Conservation (phyloP, 352 stramenopile genomes). For the Phytophthora idaei region DNA sequence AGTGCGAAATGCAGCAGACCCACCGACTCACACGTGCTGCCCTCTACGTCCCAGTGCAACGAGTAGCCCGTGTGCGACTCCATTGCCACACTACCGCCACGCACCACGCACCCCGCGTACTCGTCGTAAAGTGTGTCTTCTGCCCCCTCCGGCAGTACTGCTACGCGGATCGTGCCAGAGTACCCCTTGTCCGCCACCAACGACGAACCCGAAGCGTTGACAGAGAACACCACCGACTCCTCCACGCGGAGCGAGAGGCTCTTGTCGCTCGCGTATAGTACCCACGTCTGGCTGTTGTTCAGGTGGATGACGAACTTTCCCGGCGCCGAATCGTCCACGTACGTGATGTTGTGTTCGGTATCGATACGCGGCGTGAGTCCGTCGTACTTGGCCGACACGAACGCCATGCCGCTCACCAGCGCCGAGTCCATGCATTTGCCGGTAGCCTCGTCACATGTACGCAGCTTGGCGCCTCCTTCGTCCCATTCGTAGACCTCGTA, state of each 20-base stretch:
- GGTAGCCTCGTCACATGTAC: constrained; percentile 43
- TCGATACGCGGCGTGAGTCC: constrained; percentile 57
- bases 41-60: constrained; percentile 62
- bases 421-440: constrained; percentile 58
- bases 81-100: constrained; percentile 53
- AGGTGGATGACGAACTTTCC: constrained; percentile 68
- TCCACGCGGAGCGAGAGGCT: constrained; percentile 50
- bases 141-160: constrained; percentile 41
- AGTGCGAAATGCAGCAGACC: constrained; percentile 75
- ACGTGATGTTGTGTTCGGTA: constrained; percentile 55
- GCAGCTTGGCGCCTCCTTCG: constrained; percentile 64
- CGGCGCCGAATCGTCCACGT: constrained; percentile 38
- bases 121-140: no score
- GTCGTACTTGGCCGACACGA: constrained; percentile 66
- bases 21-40: constrained; percentile 41
- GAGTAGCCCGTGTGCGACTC: constrained; percentile 66
- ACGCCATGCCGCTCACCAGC: constrained; percentile 77
- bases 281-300: constrained; percentile 76
- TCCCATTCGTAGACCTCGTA: constrained; percentile 74
- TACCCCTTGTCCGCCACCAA: constrained; percentile 49
- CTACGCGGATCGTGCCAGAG: constrained; percentile 60
- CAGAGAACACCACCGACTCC: constrained; percentile 34
- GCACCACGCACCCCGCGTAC: constrained; percentile 62
- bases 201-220: constrained; percentile 44
- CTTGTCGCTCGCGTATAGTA: constrained; percentile 64